Base-by-base conservation (phyloP, 768 basidiomycete genomes). In the Naganishia vaughanmartiniae region DNA sequence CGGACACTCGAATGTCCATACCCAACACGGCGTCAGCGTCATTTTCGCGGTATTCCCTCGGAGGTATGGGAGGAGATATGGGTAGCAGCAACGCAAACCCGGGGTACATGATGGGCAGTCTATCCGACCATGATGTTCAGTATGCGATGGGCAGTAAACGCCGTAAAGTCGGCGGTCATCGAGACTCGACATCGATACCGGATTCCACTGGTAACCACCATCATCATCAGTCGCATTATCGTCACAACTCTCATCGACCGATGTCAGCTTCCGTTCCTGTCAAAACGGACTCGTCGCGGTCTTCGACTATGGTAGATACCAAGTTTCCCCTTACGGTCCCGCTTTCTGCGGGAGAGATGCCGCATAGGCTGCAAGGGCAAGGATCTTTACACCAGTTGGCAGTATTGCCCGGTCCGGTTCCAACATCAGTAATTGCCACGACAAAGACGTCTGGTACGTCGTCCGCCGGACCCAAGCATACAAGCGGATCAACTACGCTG, bases 121-220 rank as follows among this genome's bases (percentile, higher is more conserved):
- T 34, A 31, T 24, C 28, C 2, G 60, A 45, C 46, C 39, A 31
- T 10, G 60, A 63, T 30, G 36, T 45, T 17, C 39, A 24, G 19
- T 63, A 42, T 45, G 39, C 30, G n/a, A 63, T 42, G 42, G 60
- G 60, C 21, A 63, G 42, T 21, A 63, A 63, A 17, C 36, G 60
- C 2, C 60, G 60, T n/a, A 63, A 63, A 45, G 24, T 63, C 24
- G 42, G 14, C 1, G 36, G 26, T 51, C 28, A 33, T 55, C 36
- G 60, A 45, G 60, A 45, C 7, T 15, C 42, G 42, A 26, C 39
- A 14, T 24, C 24, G 60, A 14, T 26, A 9, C 11, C 19, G 9
- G 39, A 36, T 28, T 11, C 11, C 57, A 17, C 26, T 1, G 17
- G n/a, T 26, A 0, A 34, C 39, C 39, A 42, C n/a, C 36, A 63